Percentiles rank a stretch among this genome's conserved stretches.
phyloP scores from a whole-genome alignment of 169 alveolate species.

The Eimeria praecox region DNA sequence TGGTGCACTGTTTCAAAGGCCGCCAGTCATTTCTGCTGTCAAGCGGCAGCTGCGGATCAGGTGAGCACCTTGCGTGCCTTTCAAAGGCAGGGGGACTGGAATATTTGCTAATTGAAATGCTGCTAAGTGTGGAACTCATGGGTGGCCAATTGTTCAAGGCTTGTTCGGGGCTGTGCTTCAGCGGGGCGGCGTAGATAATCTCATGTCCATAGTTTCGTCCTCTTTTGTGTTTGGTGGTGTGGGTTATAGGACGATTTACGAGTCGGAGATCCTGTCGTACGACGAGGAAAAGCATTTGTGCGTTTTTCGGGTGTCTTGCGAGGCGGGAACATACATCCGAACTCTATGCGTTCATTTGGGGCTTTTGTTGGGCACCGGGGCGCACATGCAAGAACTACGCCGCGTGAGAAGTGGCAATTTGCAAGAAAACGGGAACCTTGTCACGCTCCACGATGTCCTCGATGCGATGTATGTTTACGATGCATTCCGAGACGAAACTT shows the following conservation, averaged over 20 bases:
- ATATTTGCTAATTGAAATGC: neutral
- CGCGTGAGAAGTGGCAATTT: conserved; percentile 96
- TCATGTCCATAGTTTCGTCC: neutral
- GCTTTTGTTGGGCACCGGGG: conserved; percentile 98
- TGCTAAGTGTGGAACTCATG: neutral
- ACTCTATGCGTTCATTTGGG: conserved; percentile 99
- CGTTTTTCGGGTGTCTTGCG: conserved; percentile 99
- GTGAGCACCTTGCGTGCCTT: neutral
- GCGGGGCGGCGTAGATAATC: too few relatives aligned
- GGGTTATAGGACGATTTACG: conserved; percentile 96
- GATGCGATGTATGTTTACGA: conserved; percentile 97
- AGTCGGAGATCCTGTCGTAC: conserved; percentile 97
- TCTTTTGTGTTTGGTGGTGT: neutral
- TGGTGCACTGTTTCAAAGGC: conserved; percentile 99
- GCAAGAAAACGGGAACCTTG: conserved; percentile 95
- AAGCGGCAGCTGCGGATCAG: conserved; percentile 99
- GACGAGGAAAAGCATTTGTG: conserved; percentile 98
- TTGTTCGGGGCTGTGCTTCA: neutral
- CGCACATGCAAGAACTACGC: conserved; percentile 99
- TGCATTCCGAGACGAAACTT: conserved; percentile 94
- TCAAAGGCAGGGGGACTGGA: neutral
- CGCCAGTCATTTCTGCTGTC: conserved; percentile 99
- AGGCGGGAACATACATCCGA: conserved; percentile 99
- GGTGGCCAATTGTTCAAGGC: neutral
- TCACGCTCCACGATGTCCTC: conserved; percentile 99